Percentiles rank a stretch among this genome's conserved stretches.
These are phyloP conservation scores for Carex kokanica DNA, from an alignment of 176 grass and related monocot species.

Conservation along the genomic window DNA sequence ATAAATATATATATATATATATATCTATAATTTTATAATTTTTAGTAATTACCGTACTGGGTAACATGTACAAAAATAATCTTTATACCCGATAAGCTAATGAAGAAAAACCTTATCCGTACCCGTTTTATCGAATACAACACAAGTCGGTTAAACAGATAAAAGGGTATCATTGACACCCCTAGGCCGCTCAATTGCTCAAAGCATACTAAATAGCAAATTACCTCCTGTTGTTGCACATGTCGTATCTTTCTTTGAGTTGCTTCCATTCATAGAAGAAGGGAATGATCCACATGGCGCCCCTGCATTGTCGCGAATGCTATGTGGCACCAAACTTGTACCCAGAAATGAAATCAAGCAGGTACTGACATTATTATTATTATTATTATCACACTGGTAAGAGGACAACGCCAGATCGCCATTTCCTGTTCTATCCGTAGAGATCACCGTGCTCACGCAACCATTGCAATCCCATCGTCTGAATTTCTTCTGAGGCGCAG, in stretches of 20 bases:
- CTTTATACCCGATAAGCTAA: no score
- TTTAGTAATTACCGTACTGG: no score
- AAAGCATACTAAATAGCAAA: constrained; percentile 24
- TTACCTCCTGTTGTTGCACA: constrained; percentile 34
- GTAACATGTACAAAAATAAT: no score
- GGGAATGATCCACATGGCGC: constrained; percentile 11
- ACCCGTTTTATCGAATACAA: no score
- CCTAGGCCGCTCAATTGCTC: not conserved
- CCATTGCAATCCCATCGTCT: constrained; percentile 57
- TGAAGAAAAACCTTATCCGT: no score
- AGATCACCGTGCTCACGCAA: constrained; percentile 41
- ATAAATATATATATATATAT: no score
- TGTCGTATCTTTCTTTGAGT: constrained; percentile 16
- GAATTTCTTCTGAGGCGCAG: constrained; percentile 41
- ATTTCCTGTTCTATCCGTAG: constrained; percentile 16
- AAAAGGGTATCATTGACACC: no score
- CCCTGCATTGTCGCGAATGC: constrained; percentile 12
- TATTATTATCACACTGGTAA: constrained; percentile 22
- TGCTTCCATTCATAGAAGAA: constrained; percentile 31
- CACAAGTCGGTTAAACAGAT: no score
- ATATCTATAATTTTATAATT: no score
- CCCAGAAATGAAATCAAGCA: constrained; percentile 54
- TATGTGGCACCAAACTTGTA: constrained; percentile 31
- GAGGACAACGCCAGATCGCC: constrained; percentile 19
- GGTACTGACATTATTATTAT: constrained; percentile 22